These are phyloP conservation scores for Sugiyamaella qingdaonensis DNA, from an alignment of 805 yeast species.

Conservation along the genomic window DNA sequence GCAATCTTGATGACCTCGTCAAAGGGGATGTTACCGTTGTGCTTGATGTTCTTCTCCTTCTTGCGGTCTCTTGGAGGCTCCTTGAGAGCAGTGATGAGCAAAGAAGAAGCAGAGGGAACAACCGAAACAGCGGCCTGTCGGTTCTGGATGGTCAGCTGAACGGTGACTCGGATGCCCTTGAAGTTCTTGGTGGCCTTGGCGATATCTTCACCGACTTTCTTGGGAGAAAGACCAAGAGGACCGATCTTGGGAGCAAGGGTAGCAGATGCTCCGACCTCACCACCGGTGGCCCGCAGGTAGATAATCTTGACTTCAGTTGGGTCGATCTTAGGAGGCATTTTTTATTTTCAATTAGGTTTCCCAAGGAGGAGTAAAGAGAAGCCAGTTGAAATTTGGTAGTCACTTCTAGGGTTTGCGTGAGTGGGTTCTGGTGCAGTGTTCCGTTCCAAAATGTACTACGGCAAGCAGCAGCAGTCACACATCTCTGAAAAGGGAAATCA, in stretches of 20 bases:
- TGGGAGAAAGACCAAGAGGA: slow-evolving; percentile 99
- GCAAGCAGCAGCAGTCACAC: neutral
- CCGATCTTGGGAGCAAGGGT: slow-evolving; percentile 99
- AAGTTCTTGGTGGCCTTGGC: slow-evolving; percentile 99
- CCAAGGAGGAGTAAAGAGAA: neutral
- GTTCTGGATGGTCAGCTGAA: slow-evolving; percentile 97
- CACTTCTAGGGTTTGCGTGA: neutral
- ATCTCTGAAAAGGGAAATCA: neutral
- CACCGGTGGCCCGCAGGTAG: slow-evolving; percentile 99
- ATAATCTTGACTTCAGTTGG: slow-evolving; percentile 97
- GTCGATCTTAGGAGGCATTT: slow-evolving; percentile 54
- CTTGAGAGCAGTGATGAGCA: slow-evolving; percentile 98
- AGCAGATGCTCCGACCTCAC: slow-evolving; percentile 99
- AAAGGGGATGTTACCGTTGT: slow-evolving; percentile 97
- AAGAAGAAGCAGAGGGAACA: slow-evolving; percentile 98
- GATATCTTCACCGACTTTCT: slow-evolving; percentile 99
- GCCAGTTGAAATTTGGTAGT: slow-evolving; percentile 4
- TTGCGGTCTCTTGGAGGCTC: slow-evolving; percentile 99
- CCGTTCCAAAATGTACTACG: neutral
- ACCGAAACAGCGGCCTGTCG: slow-evolving; percentile 99
- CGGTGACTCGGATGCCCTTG: slow-evolving; percentile 99
- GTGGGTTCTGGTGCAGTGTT: neutral
- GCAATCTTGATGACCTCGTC: slow-evolving; percentile 97
- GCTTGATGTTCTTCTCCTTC: slow-evolving; percentile 99
- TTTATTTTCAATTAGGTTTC: slow-evolving; percentile 7